Conservation (phyloP, 1,284 basidiomycete species). For the Ganoderma resinaceum region DNA sequence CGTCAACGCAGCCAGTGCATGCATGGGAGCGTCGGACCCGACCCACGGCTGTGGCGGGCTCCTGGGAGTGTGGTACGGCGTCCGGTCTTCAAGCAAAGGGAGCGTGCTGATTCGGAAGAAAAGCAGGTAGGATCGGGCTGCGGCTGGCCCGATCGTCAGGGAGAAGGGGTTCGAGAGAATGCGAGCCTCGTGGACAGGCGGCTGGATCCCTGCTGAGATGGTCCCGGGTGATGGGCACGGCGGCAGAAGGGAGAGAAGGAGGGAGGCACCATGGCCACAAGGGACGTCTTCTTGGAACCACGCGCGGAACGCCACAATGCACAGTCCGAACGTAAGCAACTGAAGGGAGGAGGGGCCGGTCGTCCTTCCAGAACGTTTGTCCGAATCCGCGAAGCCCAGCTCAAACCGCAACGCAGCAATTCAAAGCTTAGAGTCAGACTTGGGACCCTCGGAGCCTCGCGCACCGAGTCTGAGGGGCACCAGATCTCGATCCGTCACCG, state of each 20-base stretch:
- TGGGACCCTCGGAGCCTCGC: neutral
- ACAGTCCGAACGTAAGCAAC: conserved; percentile 18
- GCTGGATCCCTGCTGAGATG: conserved; percentile 18
- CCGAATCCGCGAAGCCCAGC: neutral
- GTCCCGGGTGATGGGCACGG: neutral
- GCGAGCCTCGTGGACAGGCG: conserved; percentile 29
- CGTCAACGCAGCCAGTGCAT: neutral
- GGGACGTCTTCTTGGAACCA: conserved; percentile 12
- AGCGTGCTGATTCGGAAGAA: neutral
- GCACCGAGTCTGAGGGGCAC: neutral
- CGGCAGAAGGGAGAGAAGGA: neutral
- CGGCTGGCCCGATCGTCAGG: conserved; percentile 13
- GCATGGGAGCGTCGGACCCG: neutral
- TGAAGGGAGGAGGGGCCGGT: neutral
- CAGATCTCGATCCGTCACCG: conserved; percentile 22
- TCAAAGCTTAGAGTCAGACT: neutral
- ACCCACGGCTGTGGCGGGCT: neutral
- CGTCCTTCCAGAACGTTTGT: neutral
- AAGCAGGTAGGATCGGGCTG: conserved; percentile 9
- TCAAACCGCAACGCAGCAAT: neutral
- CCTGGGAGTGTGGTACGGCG: neutral
- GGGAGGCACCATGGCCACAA: conserved; percentile 2
- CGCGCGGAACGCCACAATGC: conserved; percentile 19
- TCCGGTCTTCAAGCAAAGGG: conserved; percentile 10
- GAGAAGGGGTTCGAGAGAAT: conserved; percentile 19